Conservation (phyloP, 768 basidiomycete genomes). For the Coprinopsis strossmayeri region DNA sequence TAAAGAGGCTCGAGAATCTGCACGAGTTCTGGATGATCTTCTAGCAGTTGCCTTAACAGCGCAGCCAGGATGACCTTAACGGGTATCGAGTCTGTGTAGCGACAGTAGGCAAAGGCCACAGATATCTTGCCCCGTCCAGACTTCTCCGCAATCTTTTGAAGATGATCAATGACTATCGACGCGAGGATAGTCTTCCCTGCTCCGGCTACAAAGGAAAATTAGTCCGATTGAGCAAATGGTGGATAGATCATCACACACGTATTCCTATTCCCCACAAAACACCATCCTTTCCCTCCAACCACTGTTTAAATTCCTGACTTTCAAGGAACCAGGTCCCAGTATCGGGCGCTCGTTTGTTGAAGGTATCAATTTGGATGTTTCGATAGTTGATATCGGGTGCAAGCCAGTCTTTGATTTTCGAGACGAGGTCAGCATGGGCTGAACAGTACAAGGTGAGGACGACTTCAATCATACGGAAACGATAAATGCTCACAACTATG, state of each 20-base stretch:
- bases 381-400: neutral
- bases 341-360: neutral
- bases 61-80: neutral
- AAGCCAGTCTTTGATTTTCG: too few species aligned
- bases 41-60: neutral
- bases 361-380: neutral
- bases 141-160: neutral
- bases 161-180: neutral
- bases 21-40: neutral
- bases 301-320: neutral
- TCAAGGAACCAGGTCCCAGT: neutral
- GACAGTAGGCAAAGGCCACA: neutral
- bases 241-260: neutral
- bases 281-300: neutral
- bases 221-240: neutral
- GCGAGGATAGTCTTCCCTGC: neutral
- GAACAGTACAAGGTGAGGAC: too few species aligned
- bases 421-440: too few species aligned
- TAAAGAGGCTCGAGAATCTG: neutral
- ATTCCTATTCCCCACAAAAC: neutral
- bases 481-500: too few species aligned
- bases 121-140: neutral
- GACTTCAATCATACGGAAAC: too few species aligned
- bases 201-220: neutral
- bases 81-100: neutral